Evolutionary conservation across 768 basidiomycete species (phyloP), one percentile per base, ranked within the genome.

Genomic region (Pleurotus citrinopileatus): DNA sequence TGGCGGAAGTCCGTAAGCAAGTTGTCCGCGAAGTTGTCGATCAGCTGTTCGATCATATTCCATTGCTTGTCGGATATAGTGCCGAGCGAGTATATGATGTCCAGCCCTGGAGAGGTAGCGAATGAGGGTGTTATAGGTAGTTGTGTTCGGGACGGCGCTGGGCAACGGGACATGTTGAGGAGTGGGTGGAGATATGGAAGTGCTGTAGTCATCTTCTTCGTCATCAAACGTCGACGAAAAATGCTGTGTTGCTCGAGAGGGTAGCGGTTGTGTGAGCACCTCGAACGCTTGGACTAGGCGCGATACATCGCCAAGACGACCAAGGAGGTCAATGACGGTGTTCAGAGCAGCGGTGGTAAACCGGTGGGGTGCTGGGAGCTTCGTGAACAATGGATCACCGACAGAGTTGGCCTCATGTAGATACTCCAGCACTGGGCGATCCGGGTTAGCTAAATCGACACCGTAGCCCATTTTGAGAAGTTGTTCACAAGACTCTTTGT

Each of bases 281-380:
- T 92, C 91, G 61, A 91, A 93, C 1, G 85, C 77, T 61, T 83
- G 81, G 4, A 92, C 78, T 63, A 93, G 77, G 59, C 80, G 83
- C 3, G 87, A 82, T 34, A 88, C 67, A 51, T 84, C 69, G 10
- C 81, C 78, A 15, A 76, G 61, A 7, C 77, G 76, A 12, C 89
- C 89, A 7, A 91, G 77, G 61, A 84, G 76, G 54, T 90, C 86
- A 58, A 94, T 69, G 42, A 82, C 81, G 15, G 84, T 87, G 67
- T 91, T 90, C 36, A 94, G 79, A 1, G 86, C 81, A 17, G 79
- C 65, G 5, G 82, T 84, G 13, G 86, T 82, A 59, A 88, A 78
- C 3, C 75, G 77, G 17, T 78, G 74, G 23, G 73, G 72, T 13
- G 56, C 51, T 9, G 67, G 63, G 29, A n/a, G 54, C 28, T 26